Base-by-base conservation (phyloP, 345 rosid species). In the Gossypium sturtianum region DNA sequence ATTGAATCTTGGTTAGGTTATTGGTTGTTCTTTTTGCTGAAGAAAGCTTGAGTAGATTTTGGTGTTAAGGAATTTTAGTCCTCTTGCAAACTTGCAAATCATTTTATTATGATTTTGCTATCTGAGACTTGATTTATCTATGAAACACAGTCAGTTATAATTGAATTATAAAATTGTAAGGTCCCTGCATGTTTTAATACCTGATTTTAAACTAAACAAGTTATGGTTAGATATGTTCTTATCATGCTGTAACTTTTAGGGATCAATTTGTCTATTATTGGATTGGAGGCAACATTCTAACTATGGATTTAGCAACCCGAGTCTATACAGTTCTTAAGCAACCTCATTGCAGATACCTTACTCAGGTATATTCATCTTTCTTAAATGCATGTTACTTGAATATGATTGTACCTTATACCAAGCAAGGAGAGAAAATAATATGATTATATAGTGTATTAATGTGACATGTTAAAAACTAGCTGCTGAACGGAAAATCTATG, bases 251-350 rank as follows among this genome's bases (percentile, higher is more conserved):
- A 56, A 43, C 48, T 54, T 73, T 63, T 51, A 95, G 99, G 91
- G 93, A 91, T 66, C 86, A 84, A 47, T 91, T 93, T 81, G 81
- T 81, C 77, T 76, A 84, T 66, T 93, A 88, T 78, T 95, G 98
- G 98, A 75, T 93, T 75, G 84, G 84, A 79, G 78, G 86, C 54
- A 87, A 91, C 78, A 73, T 95, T 87, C 74, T 93, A 80, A 80
- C 87, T 4, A 79, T 88, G 97, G 96, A 95, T 75, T 27, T 72
- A 76, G 87, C 90, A 29, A 86, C 94, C 51, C 90, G 82, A 75
- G 80, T 91, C 29, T 93, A 78, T 79, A 83, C 75, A 66, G 79
- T 91, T 77, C 76, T 95, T 71, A 93, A 89, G 86, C 90, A 90
- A 75, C 92, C 92, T 74, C 85, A 83, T 65, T 70, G 78, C 76